Percentiles rank a stretch among this genome's conserved stretches.
phyloP scores from a whole-genome alignment of 1,139 yeast species.

The Kodamaea suecica region DNA sequence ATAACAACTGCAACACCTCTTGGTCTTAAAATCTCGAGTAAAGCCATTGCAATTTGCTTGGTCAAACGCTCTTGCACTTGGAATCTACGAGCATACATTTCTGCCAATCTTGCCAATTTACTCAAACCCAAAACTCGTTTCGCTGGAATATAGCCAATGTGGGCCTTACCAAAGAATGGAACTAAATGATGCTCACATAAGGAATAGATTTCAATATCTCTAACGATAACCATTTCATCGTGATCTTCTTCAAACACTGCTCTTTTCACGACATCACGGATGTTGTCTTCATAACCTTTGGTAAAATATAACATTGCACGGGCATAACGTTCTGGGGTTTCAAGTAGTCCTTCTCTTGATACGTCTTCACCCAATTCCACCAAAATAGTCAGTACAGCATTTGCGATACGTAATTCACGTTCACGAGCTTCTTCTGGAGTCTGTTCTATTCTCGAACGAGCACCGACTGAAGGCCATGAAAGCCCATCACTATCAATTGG shows the following conservation, averaged over 20 bases:
- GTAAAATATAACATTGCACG: slow-evolving; percentile 95
- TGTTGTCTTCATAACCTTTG: slow-evolving; percentile 92
- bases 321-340: slow-evolving; percentile 95
- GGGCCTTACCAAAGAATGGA: slow-evolving; percentile 95
- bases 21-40: slow-evolving; percentile 86
- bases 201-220: slow-evolving; percentile 89
- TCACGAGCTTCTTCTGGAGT: slow-evolving; percentile 56
- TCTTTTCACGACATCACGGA: slow-evolving; percentile 83
- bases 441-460: slow-evolving; percentile 68
- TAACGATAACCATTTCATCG: slow-evolving; percentile 97
- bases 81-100: slow-evolving; percentile 90
- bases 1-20: slow-evolving; percentile 97
- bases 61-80: slow-evolving; percentile 97
- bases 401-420: slow-evolving; percentile 75
- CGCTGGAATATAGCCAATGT: slow-evolving; percentile 94
- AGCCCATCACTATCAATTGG: slow-evolving; percentile 89
- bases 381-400: slow-evolving; percentile 78
- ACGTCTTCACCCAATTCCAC: slow-evolving; percentile 91
- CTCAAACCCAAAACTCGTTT: slow-evolving; percentile 92
- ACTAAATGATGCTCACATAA: slow-evolving; percentile 97
- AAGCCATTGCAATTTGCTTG: slow-evolving; percentile 95
- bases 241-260: slow-evolving; percentile 98
- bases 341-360: slow-evolving; percentile 81
- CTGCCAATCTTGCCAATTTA: slow-evolving; percentile 91
- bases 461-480: slow-evolving; percentile 94